A percentile compares a stretch with the other conserved stretches of the same genome.
Conservation (phyloP, 2,329 filamentous ascomycete species). For the Chalaropsis thielavioides region DNA sequence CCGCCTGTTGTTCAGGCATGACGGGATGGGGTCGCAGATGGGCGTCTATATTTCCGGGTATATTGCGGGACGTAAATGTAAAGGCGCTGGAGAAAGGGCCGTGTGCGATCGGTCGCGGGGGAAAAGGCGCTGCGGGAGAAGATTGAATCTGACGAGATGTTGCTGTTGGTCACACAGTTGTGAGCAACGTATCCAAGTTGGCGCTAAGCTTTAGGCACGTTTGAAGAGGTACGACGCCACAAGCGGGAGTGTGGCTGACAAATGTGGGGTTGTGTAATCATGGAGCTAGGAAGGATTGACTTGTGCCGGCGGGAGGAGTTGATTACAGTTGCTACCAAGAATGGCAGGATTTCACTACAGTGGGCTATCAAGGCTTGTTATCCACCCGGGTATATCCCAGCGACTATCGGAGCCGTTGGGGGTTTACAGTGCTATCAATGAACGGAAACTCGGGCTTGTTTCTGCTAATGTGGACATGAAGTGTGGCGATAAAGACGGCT, state of each 20-base stretch:
- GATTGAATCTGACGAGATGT: background rate
- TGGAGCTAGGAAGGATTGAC: background rate
- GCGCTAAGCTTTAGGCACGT: background rate
- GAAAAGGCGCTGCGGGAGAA: background rate
- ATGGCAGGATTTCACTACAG: too few relatives aligned
- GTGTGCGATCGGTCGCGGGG: background rate
- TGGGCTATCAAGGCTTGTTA: too few relatives aligned
- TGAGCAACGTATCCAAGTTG: background rate
- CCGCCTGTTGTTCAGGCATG: slow-evolving; percentile 6
- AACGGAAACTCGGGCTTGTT: background rate
- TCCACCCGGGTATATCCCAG: background rate
- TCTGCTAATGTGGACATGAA: background rate
- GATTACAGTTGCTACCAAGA: too few relatives aligned
- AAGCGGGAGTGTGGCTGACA: background rate
- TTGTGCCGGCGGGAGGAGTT: background rate
- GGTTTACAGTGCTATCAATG: background rate
- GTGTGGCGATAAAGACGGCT: background rate
- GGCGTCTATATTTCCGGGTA: background rate
- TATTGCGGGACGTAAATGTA: too few relatives aligned
- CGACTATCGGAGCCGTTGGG: too few relatives aligned
- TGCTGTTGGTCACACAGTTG: background rate
- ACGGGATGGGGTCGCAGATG: too few relatives aligned
- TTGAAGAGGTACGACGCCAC: background rate
- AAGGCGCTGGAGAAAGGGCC: background rate
- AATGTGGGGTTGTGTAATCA: background rate